Base-by-base conservation (phyloP, 2,329 filamentous ascomycete genomes). In the Penicillium sclerotiorum region DNA sequence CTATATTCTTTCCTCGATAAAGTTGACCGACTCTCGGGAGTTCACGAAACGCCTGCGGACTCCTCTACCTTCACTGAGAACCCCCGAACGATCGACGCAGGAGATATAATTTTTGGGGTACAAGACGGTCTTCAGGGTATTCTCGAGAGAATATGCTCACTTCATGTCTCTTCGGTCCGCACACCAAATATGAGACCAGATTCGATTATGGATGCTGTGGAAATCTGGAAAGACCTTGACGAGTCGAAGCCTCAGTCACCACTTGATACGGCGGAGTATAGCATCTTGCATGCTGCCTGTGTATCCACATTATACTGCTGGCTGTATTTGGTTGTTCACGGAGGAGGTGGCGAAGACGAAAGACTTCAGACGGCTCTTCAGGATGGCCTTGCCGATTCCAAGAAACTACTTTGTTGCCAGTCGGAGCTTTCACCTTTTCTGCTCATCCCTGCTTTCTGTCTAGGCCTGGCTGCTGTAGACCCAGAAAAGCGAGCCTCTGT, bases 161-260 rank as follows among this genome's bases (percentile, higher is more conserved):
- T 28, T 7, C 25, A 28, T 12, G 25, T 28, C 12, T 7, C 7
- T 12, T 7, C 25, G 12, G 12, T 7, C 12, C 7, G 12, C 7
- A 28, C 25, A 7, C 7, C 7, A 35, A 35, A 13, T 20, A 7
- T 50, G 36, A 36, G 40, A 12, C 22, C 47, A 2, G 13, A 43
- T 4, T 41, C 42, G n/a, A 40, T 50, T 7, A 8, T 43, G 17
- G 18, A 50, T n/a, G 47, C 41, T 15, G 23, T 50, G 21, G 27
- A 30, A 1, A 45, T 50, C n/a, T 50, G 47, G 47, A 36, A 36
- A 25, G 36, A 45, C 18, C 47, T 50, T 23, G 47, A 50, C 20
- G 25, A 50, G 8, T 27, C 36, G 12, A 35, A 40, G 5, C 33
- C 40, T 25, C 18, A 27, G 12, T n/a, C 33, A 15, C 41, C 33